phyloP scores from a whole-genome alignment of 2,329 filamentous ascomycete species.

The Penicillium sp. region DNA sequence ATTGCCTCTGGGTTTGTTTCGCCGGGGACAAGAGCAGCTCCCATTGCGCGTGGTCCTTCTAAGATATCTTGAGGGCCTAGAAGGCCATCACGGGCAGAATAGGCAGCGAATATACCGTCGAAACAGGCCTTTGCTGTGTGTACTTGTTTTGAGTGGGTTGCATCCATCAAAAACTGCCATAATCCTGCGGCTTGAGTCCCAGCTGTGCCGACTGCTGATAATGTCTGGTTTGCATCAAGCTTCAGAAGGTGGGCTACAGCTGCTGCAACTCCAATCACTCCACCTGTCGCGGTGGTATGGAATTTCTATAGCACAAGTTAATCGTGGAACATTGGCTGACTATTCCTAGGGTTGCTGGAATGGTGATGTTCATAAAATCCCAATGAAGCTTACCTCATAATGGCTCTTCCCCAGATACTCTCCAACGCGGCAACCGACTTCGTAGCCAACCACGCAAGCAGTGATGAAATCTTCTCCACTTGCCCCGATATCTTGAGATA shows the following conservation, averaged over 20 bases:
- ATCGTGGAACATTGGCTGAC: not conserved
- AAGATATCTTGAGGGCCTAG: conserved; percentile 29
- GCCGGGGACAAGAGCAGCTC: conserved; percentile 23
- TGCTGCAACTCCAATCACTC: conserved; percentile 32
- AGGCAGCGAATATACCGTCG: conserved; percentile 35
- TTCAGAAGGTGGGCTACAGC: conserved; percentile 28
- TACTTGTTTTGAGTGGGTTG: conserved; percentile 34
- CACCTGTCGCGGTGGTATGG: conserved; percentile 30
- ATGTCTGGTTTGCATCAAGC: conserved; percentile 22
- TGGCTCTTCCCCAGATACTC: conserved; percentile 34
- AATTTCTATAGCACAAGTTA: conserved; percentile 21
- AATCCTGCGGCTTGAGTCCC: conserved; percentile 36
- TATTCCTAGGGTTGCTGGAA: no score
- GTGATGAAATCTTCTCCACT: conserved; percentile 32
- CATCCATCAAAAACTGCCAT: conserved; percentile 33
- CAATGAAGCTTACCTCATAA: conserved; percentile 26
- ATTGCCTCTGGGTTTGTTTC: no score
- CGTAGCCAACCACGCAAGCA: conserved; percentile 35
- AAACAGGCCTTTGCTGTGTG: conserved; percentile 36
- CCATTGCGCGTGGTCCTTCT: conserved; percentile 32
- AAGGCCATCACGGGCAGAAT: conserved; percentile 29
- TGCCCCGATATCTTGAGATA: conserved; percentile 31
- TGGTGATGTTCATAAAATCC: no score
- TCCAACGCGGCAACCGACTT: conserved; percentile 32
- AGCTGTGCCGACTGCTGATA: conserved; percentile 33